Percentiles rank a stretch among this genome's conserved stretches.
These are phyloP conservation scores for Malus sieversii DNA, from an alignment of 306 rosid genomes.

Conservation along the genomic window DNA sequence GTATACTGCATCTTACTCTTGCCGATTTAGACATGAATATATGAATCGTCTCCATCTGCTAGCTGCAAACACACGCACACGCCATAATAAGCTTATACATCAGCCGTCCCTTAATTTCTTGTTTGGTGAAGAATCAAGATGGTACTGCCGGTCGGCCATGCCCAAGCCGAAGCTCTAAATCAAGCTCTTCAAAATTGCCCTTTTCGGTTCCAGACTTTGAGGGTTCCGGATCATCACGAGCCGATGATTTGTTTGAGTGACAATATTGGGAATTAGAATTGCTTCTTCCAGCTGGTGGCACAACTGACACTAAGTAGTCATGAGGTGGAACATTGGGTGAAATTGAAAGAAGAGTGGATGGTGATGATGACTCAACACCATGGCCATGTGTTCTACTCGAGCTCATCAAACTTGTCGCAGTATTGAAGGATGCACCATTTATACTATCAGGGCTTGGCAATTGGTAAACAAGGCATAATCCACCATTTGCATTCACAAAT, in stretches of 20 bases:
- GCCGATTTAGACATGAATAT: background rate
- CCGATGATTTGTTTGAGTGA: slow-evolving; percentile 11
- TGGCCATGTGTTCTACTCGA: background rate
- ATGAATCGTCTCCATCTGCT: background rate
- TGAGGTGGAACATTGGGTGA: slow-evolving; percentile 21
- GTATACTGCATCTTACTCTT: too few species aligned
- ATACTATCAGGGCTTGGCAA: slow-evolving; percentile 50
- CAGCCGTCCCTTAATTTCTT: background rate
- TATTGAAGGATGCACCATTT: background rate
- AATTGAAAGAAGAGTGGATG: slow-evolving; percentile 56
- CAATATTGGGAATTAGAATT: background rate
- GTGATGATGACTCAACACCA: slow-evolving; percentile 14
- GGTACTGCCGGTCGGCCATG: slow-evolving; percentile 41
- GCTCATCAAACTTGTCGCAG: background rate
- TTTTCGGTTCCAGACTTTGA: slow-evolving; percentile 11
- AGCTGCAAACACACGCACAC: background rate
- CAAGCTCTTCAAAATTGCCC: slow-evolving; percentile 56
- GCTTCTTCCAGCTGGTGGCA: background rate
- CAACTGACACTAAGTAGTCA: slow-evolving; percentile 5
- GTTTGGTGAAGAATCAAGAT: slow-evolving; percentile 19
- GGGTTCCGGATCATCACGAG: slow-evolving; percentile 13
- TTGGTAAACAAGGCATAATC: slow-evolving; percentile 65
- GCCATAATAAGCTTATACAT: background rate
- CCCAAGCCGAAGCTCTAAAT: slow-evolving; percentile 89
- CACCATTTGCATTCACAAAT: slow-evolving; percentile 33